Evolutionary conservation across 108 stramenopile genomes (phyloP).

Genomic region (Skeletonema costatum): DNA sequence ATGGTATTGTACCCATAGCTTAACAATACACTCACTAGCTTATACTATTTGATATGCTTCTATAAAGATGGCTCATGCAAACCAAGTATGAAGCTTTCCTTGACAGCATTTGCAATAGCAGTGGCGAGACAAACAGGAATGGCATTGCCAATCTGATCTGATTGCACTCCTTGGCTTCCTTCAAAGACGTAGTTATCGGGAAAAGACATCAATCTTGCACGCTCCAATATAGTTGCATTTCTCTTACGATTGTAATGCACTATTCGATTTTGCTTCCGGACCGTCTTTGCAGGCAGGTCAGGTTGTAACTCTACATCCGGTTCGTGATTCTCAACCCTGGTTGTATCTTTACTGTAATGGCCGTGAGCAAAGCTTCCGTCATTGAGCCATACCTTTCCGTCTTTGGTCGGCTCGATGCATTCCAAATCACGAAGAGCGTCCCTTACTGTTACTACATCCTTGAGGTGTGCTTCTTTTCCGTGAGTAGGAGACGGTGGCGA

Average conservation of each 20-base stretch:
- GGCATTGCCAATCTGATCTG: slow-evolving; percentile 52
- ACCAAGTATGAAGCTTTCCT: not conserved
- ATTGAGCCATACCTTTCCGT: not conserved
- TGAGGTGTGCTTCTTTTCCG: slow-evolving; percentile 9
- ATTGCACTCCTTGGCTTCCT: slow-evolving; percentile 19
- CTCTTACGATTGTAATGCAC: slow-evolving; percentile 39
- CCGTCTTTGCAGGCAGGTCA: slow-evolving; percentile 19
- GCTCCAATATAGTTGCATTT: slow-evolving; percentile 37
- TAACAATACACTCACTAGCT: not conserved
- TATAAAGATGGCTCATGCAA: not conserved
- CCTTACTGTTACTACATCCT: slow-evolving; percentile 2
- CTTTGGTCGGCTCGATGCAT: slow-evolving; percentile 17
- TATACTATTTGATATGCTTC: too few species aligned
- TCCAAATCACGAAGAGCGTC: slow-evolving; percentile 43
- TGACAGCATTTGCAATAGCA: slow-evolving; percentile 20
- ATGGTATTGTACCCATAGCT: too few species aligned
- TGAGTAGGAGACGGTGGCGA: slow-evolving; percentile 36
- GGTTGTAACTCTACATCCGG: slow-evolving; percentile 10
- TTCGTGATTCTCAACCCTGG: slow-evolving; percentile 1
- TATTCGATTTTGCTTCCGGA: slow-evolving; percentile 27
- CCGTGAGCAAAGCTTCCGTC: slow-evolving; percentile 11
- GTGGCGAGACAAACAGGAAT: slow-evolving; percentile 39
- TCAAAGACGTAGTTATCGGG: slow-evolving; percentile 29
- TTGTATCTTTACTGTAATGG: slow-evolving; percentile 15
- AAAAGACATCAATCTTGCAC: slow-evolving; percentile 41